These are phyloP conservation scores for Colletotrichum simmondsii DNA, from an alignment of 2,329 filamentous ascomycete genomes.

Conservation along the genomic window DNA sequence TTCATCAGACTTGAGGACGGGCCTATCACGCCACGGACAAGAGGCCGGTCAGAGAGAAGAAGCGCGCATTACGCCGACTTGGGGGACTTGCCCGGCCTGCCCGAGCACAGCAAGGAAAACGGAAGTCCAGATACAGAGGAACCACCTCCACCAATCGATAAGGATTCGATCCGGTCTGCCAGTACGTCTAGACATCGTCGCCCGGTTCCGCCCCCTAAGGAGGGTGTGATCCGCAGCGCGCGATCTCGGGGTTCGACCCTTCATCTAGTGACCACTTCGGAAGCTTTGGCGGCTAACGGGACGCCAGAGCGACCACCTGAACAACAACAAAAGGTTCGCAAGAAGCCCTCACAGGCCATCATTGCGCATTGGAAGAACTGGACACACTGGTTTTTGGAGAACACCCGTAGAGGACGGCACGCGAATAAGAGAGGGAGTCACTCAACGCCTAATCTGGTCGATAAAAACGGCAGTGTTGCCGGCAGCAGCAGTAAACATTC, in stretches of 20 bases:
- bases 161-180: slow-evolving; percentile 78
- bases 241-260: slow-evolving; percentile 85
- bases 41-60: slow-evolving; percentile 82
- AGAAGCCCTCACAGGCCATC: slow-evolving; percentile 68
- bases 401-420: slow-evolving; percentile 61
- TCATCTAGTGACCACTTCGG: slow-evolving; percentile 80
- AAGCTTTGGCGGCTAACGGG: slow-evolving; percentile 54
- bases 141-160: slow-evolving; percentile 81
- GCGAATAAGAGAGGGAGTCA: slow-evolving; percentile 63
- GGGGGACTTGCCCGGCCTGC: slow-evolving; percentile 80
- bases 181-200: slow-evolving; percentile 82
- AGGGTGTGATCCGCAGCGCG: slow-evolving; percentile 74
- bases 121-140: slow-evolving; percentile 55
- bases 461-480: slow-evolving; percentile 54
- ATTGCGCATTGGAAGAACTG: slow-evolving; percentile 72
- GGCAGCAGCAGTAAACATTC: slow-evolving; percentile 52
- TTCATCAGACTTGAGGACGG: slow-evolving; percentile 56
- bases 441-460: slow-evolving; percentile 69
- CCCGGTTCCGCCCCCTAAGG: slow-evolving; percentile 87
- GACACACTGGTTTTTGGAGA: slow-evolving; percentile 73
- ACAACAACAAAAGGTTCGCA: slow-evolving; percentile 59
- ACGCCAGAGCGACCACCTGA: slow-evolving; percentile 42
- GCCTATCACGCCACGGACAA: slow-evolving; percentile 67
- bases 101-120: slow-evolving; percentile 65
- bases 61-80: slow-evolving; percentile 74